Evolutionary conservation across 768 basidiomycete species (phyloP), one percentile per base, ranked within the genome.

Genomic region (Suillus variegatus): DNA sequence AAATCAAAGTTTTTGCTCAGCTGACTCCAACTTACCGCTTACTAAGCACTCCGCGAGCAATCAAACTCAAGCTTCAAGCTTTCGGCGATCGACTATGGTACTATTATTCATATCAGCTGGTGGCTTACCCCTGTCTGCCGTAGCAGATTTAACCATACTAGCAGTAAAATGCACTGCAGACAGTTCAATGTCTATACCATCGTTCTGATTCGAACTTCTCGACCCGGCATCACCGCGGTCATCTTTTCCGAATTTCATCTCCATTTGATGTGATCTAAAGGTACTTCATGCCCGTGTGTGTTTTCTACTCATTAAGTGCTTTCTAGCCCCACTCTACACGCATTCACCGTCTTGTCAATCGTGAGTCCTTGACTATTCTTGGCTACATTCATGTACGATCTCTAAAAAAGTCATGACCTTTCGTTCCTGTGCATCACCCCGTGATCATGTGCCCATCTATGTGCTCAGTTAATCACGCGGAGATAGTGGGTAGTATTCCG

Each of bases 41-140:
- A 60, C 41, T 60, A 43, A 60, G 18, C 58, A 51, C 58, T 60
- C 58, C 58, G 58, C 58, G 58, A 60, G 58, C 58, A 60, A 43
- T 60, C 58, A 60, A 60, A 18, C 58, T 57, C 52, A 54, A 54
- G 52, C 52, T 58, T 58, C 57, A 58, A 58, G 57, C 57, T 58
- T 40, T 22, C 16, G 57, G 28, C 20, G 14, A 41, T 51, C 28
- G 52, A 9, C 28, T 32, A 54, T 16, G 36, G 28, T 54, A 52
- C 7, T 38, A 38, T 38, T 38, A 38, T 38, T 38, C 36, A 38
- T 38, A 38, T 38, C 36, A 38, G 2, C 36, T 38, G 1, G 9
- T 38, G 9, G 7, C 36, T 38, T 38, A 38, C 36, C 36, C 36
- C 36, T 38, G 36, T 38, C 36, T 38, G 36, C 32, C 32, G 32